Percentiles rank a stretch among this genome's conserved stretches.
These are phyloP conservation scores for Penicillium vulpinum DNA, from an alignment of 2,329 filamentous ascomycete genomes.

Conservation along the genomic window DNA sequence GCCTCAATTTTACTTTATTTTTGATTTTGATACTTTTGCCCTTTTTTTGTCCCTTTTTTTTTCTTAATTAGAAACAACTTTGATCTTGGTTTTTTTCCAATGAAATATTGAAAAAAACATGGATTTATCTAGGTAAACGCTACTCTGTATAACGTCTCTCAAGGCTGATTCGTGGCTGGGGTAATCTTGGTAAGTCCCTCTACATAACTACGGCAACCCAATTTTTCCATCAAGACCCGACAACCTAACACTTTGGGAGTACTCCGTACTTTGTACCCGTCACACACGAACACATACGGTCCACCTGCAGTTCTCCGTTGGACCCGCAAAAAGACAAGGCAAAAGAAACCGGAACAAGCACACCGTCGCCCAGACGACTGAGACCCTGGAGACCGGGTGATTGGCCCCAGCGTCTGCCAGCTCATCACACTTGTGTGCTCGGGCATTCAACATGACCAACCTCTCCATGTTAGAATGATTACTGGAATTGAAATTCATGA, in stretches of 20 bases:
- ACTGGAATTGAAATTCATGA: neutral
- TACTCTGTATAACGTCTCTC: constrained; percentile 1
- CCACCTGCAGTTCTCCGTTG: constrained; percentile 12
- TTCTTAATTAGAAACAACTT: neutral
- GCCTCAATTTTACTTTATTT: neutral
- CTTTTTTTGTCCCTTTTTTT: neutral
- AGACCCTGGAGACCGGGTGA: constrained; percentile 13
- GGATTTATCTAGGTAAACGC: no score
- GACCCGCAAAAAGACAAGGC: constrained; percentile 7
- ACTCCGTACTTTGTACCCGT: no score
- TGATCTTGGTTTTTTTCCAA: neutral
- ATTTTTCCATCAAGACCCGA: neutral
- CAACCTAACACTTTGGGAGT: neutral
- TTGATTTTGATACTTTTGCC: no score
- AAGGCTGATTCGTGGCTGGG: constrained; percentile 3
- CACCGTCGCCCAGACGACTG: constrained; percentile 24
- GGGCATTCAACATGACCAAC: neutral
- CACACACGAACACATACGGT: constrained; percentile 17
- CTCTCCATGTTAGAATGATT: neutral
- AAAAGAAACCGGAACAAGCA: neutral
- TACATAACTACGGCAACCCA: neutral
- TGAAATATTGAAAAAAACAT: no score
- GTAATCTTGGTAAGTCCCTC: neutral
- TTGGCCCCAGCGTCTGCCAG: constrained; percentile 24
- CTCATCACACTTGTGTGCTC: constrained; percentile 20